Evolutionary conservation across 805 yeast species (phyloP).

Genomic region (Wickerhamomyces mucosus): DNA sequence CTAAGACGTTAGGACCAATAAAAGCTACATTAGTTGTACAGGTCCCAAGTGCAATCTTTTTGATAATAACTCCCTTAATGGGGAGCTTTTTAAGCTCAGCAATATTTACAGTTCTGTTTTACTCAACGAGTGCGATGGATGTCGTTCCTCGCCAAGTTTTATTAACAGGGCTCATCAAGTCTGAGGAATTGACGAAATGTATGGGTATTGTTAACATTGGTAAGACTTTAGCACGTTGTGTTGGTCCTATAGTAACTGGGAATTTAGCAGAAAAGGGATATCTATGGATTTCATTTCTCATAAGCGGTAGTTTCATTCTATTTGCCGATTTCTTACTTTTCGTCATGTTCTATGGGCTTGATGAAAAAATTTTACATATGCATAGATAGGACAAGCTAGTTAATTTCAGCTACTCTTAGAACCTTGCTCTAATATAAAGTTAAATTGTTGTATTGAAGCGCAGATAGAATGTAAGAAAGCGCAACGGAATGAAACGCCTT

Average conservation of each 20-base stretch:
- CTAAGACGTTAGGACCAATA: conserved; percentile 67
- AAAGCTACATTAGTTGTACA: conserved; percentile 67
- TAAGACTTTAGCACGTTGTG: conserved; percentile 74
- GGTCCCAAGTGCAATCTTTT: conserved; percentile 64
- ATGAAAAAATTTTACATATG: conserved; percentile 17
- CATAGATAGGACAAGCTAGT: conserved; percentile 3
- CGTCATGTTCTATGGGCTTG: conserved; percentile 24
- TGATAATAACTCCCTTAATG: conserved; percentile 42
- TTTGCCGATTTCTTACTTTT: conserved; percentile 26
- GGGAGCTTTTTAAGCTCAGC: conserved; percentile 34
- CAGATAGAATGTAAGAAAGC: too few relatives aligned
- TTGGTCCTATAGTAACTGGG: conserved; percentile 81
- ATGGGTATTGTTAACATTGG: conserved; percentile 83
- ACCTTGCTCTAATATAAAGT: too few relatives aligned
- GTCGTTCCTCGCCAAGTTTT: conserved; percentile 86
- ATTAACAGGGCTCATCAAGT: conserved; percentile 55
- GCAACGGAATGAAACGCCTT: too few relatives aligned
- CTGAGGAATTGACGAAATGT: conserved; percentile 59
- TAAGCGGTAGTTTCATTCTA: conserved; percentile 40
- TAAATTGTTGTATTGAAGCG: too few relatives aligned
- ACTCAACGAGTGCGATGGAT: conserved; percentile 71
- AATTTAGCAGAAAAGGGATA: conserved; percentile 43
- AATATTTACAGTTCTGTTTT: conserved; percentile 41
- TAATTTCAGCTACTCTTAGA: too few relatives aligned
- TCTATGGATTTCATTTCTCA: conserved; percentile 41